Conservation (phyloP, 805 yeast species). For the Komagataella kurtzmanii region DNA sequence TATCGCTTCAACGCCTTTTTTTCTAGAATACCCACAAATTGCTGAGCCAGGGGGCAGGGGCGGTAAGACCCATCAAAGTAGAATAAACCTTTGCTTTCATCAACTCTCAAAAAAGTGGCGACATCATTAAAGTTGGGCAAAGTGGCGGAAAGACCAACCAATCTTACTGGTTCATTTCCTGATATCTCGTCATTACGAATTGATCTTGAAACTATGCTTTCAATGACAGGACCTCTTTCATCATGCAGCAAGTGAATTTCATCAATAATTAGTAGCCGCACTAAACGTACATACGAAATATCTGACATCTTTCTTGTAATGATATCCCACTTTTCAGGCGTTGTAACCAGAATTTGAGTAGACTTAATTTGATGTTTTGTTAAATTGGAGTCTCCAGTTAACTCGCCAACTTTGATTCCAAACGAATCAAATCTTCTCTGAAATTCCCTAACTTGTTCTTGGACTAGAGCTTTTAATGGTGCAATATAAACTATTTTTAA, state of each 20-base stretch:
- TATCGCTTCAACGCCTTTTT: slow-evolving; percentile 64
- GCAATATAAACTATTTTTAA: slow-evolving; percentile 91
- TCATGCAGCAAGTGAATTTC: slow-evolving; percentile 91
- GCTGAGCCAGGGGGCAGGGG: slow-evolving; percentile 88
- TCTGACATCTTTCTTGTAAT: slow-evolving; percentile 69
- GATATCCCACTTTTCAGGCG: slow-evolving; percentile 97
- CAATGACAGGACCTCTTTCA: slow-evolving; percentile 90
- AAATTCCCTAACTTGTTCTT: slow-evolving; percentile 90
- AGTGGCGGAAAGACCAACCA: slow-evolving; percentile 87
- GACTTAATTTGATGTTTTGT: slow-evolving; percentile 65
- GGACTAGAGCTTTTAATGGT: slow-evolving; percentile 87
- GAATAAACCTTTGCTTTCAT: slow-evolving; percentile 45
- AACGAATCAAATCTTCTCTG: slow-evolving; percentile 67
- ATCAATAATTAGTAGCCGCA: slow-evolving; percentile 68
- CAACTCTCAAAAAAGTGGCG: slow-evolving; percentile 65
- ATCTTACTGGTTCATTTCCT: slow-evolving; percentile 32
- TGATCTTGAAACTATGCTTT: slow-evolving; percentile 73
- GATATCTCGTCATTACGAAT: slow-evolving; percentile 32
- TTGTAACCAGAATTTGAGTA: slow-evolving; percentile 84
- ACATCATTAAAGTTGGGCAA: slow-evolving; percentile 84
- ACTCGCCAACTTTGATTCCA: slow-evolving; percentile 74
- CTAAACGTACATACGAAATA: slow-evolving; percentile 47
- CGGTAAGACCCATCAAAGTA: slow-evolving; percentile 75
- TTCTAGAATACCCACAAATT: slow-evolving; percentile 79
- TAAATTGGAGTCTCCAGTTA: slow-evolving; percentile 93